Evolutionary conservation across 202 grass and related monocot species (phyloP).

Genomic region (Cymbopogon flexuosus): DNA sequence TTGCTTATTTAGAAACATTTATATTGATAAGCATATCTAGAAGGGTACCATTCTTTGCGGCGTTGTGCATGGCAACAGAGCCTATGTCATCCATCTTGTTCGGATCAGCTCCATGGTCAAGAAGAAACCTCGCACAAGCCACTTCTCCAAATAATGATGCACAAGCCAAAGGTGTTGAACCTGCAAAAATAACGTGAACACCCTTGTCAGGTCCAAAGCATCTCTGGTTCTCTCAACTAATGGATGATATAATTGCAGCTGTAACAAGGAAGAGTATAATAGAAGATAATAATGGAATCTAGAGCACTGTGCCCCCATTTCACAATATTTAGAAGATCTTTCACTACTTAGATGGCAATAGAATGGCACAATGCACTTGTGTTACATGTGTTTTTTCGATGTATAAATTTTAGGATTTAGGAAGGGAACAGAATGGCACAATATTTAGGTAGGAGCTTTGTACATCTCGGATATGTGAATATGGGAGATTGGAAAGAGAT

Average conservation of each 20-base stretch:
- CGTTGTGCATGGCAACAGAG: conserved; percentile 5
- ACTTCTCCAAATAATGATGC: conserved; percentile 34
- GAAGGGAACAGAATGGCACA: background rate
- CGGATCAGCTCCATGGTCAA: conserved; percentile 29
- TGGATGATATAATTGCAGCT: background rate
- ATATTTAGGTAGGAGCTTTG: background rate
- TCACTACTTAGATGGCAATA: background rate
- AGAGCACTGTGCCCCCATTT: background rate
- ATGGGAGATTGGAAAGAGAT: background rate
- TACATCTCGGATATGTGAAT: background rate
- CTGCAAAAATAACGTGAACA: conserved; percentile 2
- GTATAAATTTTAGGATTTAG: background rate
- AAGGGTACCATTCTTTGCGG: conserved; percentile 19
- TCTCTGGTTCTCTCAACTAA: background rate
- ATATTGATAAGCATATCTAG: background rate
- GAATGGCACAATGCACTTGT: background rate
- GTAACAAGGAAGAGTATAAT: background rate
- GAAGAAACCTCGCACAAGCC: conserved; percentile 25
- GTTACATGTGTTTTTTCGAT: too few relatives aligned
- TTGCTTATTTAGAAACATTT: background rate
- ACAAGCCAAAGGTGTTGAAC: conserved; percentile 22
- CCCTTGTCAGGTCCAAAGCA: background rate
- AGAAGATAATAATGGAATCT: background rate
- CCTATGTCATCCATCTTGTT: conserved; percentile 1
- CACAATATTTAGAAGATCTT: too few relatives aligned